Evolutionary conservation across 73 alveolate species (phyloP), one percentile per base, ranked within the genome.

Genomic region (Paramecium primaurelia): DNA sequence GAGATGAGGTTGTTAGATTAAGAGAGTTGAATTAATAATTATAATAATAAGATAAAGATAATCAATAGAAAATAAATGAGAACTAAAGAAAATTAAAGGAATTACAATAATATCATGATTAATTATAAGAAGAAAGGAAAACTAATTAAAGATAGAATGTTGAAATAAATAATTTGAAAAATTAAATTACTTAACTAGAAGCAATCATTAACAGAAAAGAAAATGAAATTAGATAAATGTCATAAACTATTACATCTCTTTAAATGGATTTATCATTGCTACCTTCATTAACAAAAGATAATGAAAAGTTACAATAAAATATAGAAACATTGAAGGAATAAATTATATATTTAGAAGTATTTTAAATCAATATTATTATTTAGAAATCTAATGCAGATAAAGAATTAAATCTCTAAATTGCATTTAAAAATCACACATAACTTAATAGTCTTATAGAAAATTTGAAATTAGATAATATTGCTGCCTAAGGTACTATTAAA

Each of bases 181-280:
- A 40, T 73, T 22, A 73, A 73, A 73, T 73, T 3, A 73, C 58
- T 37, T 34, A 73, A 73, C 87, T 73, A 30, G 87, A 73, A 73
- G 59, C 87, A 73, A 73, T 73, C n/a, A 73, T 73, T 16, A 30
- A 73, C 18, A 32, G 59, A 36, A 73, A 73, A 73, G 59, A 37
- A 73, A 44, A 38, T 11, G 87, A 73, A 73, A 34, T 73, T n/a
- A 12, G 59, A 73, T 73, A 73, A 73, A 22, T 37, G 47, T 37
- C 59, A 73, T 36, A 20, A 20, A 73, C 40, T 1, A 20, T 40
- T n/a, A 36, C 87, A 5, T 37, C 60, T 12, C 64, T 73, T 8
- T 40, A 73, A 73, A 22, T 20, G 47, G 87, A 73, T 37, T 10
- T 73, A 16, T 36, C 58, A 16, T 37, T 30, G 12, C 18, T 73